Conservation (phyloP, 1,284 basidiomycete genomes). For the Fomitopsis schrenkii region DNA sequence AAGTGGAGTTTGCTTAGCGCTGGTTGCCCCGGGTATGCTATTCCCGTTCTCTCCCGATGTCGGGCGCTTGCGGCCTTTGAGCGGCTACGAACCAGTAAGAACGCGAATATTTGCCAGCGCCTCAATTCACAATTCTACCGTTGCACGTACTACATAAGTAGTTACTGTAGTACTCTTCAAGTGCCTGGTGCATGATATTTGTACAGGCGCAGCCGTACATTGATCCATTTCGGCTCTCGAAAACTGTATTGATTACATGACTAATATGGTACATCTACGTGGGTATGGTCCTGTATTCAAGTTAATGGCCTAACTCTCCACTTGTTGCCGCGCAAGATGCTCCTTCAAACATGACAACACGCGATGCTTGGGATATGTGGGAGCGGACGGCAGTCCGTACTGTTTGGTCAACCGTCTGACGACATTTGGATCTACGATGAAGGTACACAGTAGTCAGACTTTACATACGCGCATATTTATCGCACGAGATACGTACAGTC, state of each 20-base stretch:
- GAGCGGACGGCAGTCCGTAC: conserved; percentile 44
- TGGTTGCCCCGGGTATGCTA: conserved; percentile 9
- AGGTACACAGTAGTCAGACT: not conserved
- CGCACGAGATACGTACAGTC: conserved; percentile 39
- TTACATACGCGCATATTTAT: too few species aligned
- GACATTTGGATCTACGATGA: conserved; percentile 42
- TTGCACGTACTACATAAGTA: not conserved
- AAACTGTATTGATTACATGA: too few species aligned
- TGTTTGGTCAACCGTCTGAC: conserved; percentile 52
- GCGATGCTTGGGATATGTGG: conserved; percentile 49
- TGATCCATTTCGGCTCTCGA: too few species aligned
- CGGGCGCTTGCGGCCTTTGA: conserved; percentile 11
- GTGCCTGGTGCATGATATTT: too few species aligned
- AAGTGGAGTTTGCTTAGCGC: conserved; percentile 20
- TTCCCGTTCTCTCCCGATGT: conserved; percentile 15
- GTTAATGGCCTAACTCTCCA: not conserved
- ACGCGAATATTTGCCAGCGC: not conserved
- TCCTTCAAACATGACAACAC: conserved; percentile 55
- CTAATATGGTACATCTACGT: not conserved
- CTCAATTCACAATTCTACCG: too few species aligned
- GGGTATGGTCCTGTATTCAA: not conserved
- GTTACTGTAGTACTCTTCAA: too few species aligned
- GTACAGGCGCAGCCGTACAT: too few species aligned
- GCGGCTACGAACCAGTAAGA: not conserved
- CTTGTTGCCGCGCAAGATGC: conserved; percentile 30